Evolutionary conservation across 108 stramenopile genomes (phyloP).

Genomic region (Aurantiochytrium sp.): DNA sequence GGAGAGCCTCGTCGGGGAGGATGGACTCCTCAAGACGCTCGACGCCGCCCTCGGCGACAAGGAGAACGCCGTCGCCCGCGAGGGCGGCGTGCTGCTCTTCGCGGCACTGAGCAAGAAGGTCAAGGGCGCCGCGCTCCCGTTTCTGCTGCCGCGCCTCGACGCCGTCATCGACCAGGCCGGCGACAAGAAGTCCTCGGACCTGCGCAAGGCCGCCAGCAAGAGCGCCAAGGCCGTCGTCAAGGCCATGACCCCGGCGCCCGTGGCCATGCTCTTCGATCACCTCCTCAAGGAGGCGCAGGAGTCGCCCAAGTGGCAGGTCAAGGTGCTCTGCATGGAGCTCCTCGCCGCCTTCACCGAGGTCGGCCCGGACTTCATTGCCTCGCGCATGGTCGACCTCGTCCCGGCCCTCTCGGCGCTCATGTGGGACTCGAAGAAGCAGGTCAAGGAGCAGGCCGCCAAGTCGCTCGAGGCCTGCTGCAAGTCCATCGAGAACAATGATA

Average conservation of each 20-base stretch:
- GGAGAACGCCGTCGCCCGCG: background rate
- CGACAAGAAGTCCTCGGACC: slow-evolving; percentile 12
- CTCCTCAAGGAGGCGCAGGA: slow-evolving; percentile 70
- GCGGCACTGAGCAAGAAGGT: slow-evolving; percentile 11
- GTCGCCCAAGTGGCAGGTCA: slow-evolving; percentile 78
- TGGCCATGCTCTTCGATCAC: slow-evolving; percentile 64
- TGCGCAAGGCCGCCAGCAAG: slow-evolving; percentile 7
- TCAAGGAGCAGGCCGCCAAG: slow-evolving; percentile 77
- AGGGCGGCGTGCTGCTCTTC: background rate
- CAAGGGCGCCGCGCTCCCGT: background rate
- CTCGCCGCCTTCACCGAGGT: slow-evolving; percentile 60
- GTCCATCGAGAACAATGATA: slow-evolving; percentile 76
- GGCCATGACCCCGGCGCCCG: slow-evolving; percentile 50
- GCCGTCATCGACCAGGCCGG: background rate
- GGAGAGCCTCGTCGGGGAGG: background rate
- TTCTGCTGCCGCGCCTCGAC: background rate
- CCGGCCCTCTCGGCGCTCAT: slow-evolving; percentile 90
- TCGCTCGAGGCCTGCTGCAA: slow-evolving; percentile 71
- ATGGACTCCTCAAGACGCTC: slow-evolving; percentile 23
- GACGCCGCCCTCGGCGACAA: background rate
- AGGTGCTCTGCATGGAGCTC: slow-evolving; percentile 74
- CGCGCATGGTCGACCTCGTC: slow-evolving; percentile 79
- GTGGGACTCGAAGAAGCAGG: slow-evolving; percentile 97
- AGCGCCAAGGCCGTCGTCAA: background rate
- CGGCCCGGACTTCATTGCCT: slow-evolving; percentile 76